A percentile compares a stretch with the other conserved stretches of the same genome.
These are phyloP conservation scores for Skeletonema potamos DNA, from an alignment of 108 stramenopile genomes.

Conservation along the genomic window DNA sequence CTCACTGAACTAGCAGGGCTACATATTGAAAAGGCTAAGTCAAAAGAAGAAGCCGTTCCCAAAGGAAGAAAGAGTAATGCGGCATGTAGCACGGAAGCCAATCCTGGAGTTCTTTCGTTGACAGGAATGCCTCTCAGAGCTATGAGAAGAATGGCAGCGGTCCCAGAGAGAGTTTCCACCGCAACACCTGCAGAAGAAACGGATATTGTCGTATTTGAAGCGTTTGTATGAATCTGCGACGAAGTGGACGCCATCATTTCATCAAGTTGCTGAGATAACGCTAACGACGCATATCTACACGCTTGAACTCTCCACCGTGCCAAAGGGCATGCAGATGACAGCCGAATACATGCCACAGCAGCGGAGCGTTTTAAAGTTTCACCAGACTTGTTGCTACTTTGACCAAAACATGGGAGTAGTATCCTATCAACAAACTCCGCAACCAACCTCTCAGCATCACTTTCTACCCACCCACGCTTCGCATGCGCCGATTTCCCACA, in stretches of 20 bases:
- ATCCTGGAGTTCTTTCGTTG: slow-evolving; percentile 47
- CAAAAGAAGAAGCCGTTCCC: slow-evolving; percentile 13
- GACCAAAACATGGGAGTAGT: slow-evolving; percentile 46
- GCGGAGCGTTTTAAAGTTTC: slow-evolving; percentile 19
- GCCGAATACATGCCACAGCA: slow-evolving; percentile 56
- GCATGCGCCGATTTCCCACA: slow-evolving; percentile 28
- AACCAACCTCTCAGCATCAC: slow-evolving; percentile 37
- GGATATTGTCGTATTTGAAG: not conserved
- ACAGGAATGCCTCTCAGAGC: slow-evolving; percentile 60
- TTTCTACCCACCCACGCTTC: slow-evolving; percentile 40
- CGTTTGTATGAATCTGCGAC: not conserved
- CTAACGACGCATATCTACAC: slow-evolving; percentile 39
- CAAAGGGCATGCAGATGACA: slow-evolving; percentile 58
- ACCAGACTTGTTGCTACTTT: slow-evolving; percentile 19
- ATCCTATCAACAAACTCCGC: slow-evolving; percentile 46
- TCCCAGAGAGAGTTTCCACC: slow-evolving; percentile 42
- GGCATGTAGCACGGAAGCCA: slow-evolving; percentile 42
- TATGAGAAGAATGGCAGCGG: slow-evolving; percentile 53
- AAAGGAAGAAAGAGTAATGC: slow-evolving; percentile 33
- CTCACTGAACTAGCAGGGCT: no score
- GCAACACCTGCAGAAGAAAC: slow-evolving; percentile 14
- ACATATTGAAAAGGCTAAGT: slow-evolving; percentile 16
- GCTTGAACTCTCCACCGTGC: slow-evolving; percentile 58
- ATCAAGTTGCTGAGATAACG: slow-evolving; percentile 48
- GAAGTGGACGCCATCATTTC: slow-evolving; percentile 8